Conservation (phyloP, 2,329 filamentous ascomycete genomes). For the Parafenestella ontariensis region DNA sequence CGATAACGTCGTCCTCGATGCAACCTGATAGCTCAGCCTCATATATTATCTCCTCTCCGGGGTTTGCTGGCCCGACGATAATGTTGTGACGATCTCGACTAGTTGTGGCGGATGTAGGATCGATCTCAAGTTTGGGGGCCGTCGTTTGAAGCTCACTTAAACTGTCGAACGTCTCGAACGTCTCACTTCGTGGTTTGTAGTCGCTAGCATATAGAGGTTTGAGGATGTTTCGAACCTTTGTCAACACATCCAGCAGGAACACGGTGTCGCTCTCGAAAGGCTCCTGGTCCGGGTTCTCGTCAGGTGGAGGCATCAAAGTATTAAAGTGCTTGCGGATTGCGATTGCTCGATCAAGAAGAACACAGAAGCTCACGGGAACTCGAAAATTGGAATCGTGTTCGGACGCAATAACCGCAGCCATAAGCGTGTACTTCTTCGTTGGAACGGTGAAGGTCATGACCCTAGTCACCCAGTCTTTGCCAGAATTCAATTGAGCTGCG, state of each 20-base stretch:
- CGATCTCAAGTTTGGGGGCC: too few relatives aligned
- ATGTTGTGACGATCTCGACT: too few relatives aligned
- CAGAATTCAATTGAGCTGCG: too few relatives aligned
- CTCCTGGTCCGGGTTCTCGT: slow-evolving; percentile 17
- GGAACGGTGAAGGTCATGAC: slow-evolving; percentile 45
- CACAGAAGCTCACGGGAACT: slow-evolving; percentile 40
- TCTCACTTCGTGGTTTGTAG: neutral
- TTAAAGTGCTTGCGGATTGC: slow-evolving; percentile 36
- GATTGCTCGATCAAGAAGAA: slow-evolving; percentile 51
- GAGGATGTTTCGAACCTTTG: slow-evolving; percentile 45
- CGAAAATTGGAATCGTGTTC: slow-evolving; percentile 26
- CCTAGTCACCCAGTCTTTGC: neutral
- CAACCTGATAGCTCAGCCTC: slow-evolving; percentile 8
- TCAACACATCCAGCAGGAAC: slow-evolving; percentile 47
- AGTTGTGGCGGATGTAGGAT: too few relatives aligned
- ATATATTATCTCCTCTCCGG: slow-evolving; percentile 1
- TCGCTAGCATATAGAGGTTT: neutral
- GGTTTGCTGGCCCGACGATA: neutral
- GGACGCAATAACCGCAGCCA: slow-evolving; percentile 49
- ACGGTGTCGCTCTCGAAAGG: slow-evolving; percentile 36
- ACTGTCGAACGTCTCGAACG: neutral
- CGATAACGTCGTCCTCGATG: slow-evolving; percentile 14
- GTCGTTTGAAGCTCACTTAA: slow-evolving; percentile 7
- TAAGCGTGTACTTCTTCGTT: slow-evolving; percentile 48
- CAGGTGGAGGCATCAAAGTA: slow-evolving; percentile 12